Evolutionary conservation across 192 early-diverging fungal genomes (phyloP), one percentile per base, ranked within the genome.

Genomic region (Pilobolus umbonatus): DNA sequence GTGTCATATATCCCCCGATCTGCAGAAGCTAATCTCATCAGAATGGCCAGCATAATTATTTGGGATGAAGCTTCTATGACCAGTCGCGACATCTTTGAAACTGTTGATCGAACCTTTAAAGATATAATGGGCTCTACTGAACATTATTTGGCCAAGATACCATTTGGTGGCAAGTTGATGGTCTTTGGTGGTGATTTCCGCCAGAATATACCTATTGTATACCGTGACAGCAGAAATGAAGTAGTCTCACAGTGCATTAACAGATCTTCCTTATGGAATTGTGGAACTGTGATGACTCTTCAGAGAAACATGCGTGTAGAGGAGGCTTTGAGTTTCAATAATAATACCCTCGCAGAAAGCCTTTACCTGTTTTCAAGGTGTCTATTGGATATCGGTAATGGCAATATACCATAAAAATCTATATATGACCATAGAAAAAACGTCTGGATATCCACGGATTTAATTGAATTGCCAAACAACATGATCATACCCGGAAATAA

Each of bases 41-140:
- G 26, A 11, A 2, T 31, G 15, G 17, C 74, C 7, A 47, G 58
- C 9, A 21, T 71, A 22, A 60, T 75, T 54, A 21, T 75, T 19
- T 75, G 74, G 74, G 74, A 71, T 51, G 74, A 75, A 56, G 59
- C 62, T 31, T 54, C 64, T 19, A 75, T 67, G 64, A 44, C 32
- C 1, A 46, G 59, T 45, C n/a, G 22, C 0, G 17, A 58, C 49
- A 24, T 43, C 0, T 49, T 68, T 55, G 50, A 73, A 26, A 43
- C 60, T 10, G 67, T 69, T 0, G 43, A 64, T 28, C 34, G 51
- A 11, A 48, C 26, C 0, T 22, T 73, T 2, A 24, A 43, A 2
- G 58, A 74, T 32, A 55, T 70, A 0, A 61, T 60, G 5, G 4
- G 2, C 3, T 19, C 17, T 3, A 21, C 15, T 3, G 22, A 34